Evolutionary conservation across 495 filamentous ascomycete genomes (phyloP), one percentile per base, ranked within the genome.

Genomic region (Hyaloscypha bicolor): DNA sequence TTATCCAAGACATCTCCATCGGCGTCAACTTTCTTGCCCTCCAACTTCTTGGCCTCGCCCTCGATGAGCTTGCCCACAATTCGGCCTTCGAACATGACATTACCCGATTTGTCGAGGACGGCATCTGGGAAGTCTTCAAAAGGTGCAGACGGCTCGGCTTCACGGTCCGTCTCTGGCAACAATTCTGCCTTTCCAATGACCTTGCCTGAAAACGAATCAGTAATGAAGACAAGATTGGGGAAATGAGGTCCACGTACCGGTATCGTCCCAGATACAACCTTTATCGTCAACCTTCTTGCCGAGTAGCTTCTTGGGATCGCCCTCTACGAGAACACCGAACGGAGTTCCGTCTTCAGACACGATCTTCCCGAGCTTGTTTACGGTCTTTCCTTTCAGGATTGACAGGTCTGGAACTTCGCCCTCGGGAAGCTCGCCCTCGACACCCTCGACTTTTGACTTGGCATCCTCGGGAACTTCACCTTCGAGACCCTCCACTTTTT

Each of bases 101-200:
- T 86, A 55, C 91, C 92, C 55, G 89, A 82, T 51, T 86, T 83
- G 64, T 86, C 86, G 16, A 95, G 90, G 6, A 87, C 78, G 1
- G 90, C 84, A 55, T 87, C 87, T 62, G 90, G 85, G 69, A 92
- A 88, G 62, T 87, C 87, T 64, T 91, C 90, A 71, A 96, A 96
- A 0, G 90, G 90, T 14, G 89, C 83, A 6, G 60, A 58, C 16
- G 55, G 37, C 33, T 67, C 64, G 35, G 67, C 68, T 53, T 78
- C 73, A 21, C 69, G 56, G 22, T 70, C 69, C 31, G 82, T 81
- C 71, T 91, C 86, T 63, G 90, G 87, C 11, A 92, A 77, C 2
- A 91, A 79, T 31, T 89, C 91, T 67, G 85, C 87, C 64, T 90
- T 87, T 31, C 90, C 90, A 29, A 92, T 80, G 66, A 86, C 84